These are phyloP conservation scores for Suillus discolor DNA, from an alignment of 768 basidiomycete species.

Conservation along the genomic window DNA sequence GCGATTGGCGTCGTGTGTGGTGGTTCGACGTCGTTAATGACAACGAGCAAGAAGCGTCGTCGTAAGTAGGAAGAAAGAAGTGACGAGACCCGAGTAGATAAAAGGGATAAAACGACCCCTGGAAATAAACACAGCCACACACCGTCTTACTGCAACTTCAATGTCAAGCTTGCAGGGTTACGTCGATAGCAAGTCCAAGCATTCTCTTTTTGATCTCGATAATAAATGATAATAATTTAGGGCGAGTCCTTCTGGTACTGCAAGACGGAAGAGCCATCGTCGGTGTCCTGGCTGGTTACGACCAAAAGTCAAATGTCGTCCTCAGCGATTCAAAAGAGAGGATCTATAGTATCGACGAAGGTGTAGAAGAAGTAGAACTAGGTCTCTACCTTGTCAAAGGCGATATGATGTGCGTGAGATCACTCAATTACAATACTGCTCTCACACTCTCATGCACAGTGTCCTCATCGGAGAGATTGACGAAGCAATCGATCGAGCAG, in stretches of 20 bases:
- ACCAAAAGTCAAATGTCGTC: conserved; percentile 96
- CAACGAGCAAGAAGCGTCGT: neutral
- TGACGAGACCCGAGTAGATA: neutral
- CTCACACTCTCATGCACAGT: conserved; percentile 34
- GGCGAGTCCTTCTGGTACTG: conserved; percentile 89
- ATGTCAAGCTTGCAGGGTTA: conserved; percentile 94
- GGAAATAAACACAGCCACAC: conserved; percentile 9
- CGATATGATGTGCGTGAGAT: conserved; percentile 86
- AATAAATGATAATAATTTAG: conserved; percentile 38
- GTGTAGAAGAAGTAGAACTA: conserved; percentile 91
- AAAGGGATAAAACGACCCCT: neutral
- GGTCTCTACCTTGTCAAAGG: conserved; percentile 98
- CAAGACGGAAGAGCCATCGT: conserved; percentile 96
- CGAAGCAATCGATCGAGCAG: conserved; percentile 72
- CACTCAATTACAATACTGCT: neutral
- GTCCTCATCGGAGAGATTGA: conserved; percentile 87
- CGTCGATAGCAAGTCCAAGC: conserved; percentile 69
- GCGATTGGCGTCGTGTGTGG: neutral
- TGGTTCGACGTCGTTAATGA: neutral
- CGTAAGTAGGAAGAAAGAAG: neutral
- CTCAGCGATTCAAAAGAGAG: conserved; percentile 93
- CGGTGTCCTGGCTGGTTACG: conserved; percentile 88
- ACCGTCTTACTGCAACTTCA: conserved; percentile 18
- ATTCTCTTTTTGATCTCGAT: neutral
- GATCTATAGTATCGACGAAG: conserved; percentile 87